These are phyloP conservation scores for Orbilia oligospora DNA, from an alignment of 2,329 filamentous ascomycete genomes.

Conservation along the genomic window DNA sequence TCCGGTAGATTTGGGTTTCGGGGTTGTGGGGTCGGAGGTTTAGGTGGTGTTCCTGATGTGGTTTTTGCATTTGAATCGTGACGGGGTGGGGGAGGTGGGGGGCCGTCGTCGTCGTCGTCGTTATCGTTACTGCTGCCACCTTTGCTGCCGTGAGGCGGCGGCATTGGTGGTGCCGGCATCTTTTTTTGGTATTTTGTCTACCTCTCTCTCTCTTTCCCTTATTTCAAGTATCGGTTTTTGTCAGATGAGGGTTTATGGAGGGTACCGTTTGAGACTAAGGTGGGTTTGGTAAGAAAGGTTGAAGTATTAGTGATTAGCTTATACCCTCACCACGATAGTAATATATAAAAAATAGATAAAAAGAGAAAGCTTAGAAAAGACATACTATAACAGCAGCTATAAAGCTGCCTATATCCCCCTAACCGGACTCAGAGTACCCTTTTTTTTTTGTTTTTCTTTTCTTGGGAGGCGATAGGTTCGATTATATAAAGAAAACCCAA, in stretches of 20 bases:
- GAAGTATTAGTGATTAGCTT: background rate
- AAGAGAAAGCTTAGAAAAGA: background rate
- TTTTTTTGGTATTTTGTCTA: too few relatives aligned
- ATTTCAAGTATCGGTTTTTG: background rate
- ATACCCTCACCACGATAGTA: background rate
- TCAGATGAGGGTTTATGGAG: background rate
- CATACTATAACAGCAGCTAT: conserved; percentile 47
- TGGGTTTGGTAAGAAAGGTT: background rate
- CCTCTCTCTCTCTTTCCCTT: too few relatives aligned
- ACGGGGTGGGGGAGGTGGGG: conserved; percentile 61
- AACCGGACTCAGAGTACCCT: background rate
- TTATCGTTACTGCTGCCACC: background rate
- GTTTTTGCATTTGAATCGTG: conserved; percentile 62
- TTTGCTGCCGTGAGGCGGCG: conserved; percentile 13
- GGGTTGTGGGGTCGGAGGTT: conserved; percentile 44
- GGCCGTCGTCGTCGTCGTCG: conserved; percentile 51
- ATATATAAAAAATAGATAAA: background rate
- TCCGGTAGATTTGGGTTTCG: conserved; percentile 54
- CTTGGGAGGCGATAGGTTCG: too few relatives aligned
- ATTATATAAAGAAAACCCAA: too few relatives aligned
- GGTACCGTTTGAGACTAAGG: background rate
- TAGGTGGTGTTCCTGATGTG: conserved; percentile 58
- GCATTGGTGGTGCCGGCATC: conserved; percentile 37
- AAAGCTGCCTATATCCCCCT: conserved; percentile 50
- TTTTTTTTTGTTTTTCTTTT: too few relatives aligned